These are phyloP conservation scores for Blastobotrys arbuscula DNA, from an alignment of 1,139 yeast species.

Conservation along the genomic window DNA sequence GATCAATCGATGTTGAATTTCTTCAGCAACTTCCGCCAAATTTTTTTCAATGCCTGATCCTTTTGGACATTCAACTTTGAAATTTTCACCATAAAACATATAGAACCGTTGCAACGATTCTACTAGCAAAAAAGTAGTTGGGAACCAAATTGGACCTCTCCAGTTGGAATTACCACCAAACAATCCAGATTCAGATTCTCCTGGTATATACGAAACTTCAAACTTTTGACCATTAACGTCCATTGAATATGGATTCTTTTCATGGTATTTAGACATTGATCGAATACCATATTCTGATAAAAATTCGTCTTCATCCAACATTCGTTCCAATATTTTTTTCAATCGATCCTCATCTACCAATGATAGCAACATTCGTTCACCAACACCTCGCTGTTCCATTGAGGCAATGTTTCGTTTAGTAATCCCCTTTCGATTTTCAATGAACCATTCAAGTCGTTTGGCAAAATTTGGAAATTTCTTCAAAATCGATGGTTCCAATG, in stretches of 20 bases:
- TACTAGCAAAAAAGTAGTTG: constrained; percentile 79
- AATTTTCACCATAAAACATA: constrained; percentile 80
- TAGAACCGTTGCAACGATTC: constrained; percentile 88
- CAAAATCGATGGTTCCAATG: constrained; percentile 81
- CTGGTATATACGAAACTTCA: constrained; percentile 77
- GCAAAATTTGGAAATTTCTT: constrained; percentile 79
- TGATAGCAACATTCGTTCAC: constrained; percentile 76
- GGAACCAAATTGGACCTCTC: constrained; percentile 99
- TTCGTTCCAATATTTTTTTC: constrained; percentile 65
- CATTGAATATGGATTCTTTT: constrained; percentile 82
- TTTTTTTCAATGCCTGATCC: constrained; percentile 79
- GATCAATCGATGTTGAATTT: constrained; percentile 81
- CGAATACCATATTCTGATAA: constrained; percentile 84
- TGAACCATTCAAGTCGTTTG: constrained; percentile 82
- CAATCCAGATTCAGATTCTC: constrained; percentile 91
- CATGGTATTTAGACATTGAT: constrained; percentile 83
- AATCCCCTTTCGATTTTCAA: constrained; percentile 62
- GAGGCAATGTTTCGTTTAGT: constrained; percentile 90
- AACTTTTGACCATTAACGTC: constrained; percentile 74
- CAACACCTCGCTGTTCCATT: constrained; percentile 78
- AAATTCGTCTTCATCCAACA: constrained; percentile 88
- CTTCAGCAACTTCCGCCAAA: constrained; percentile 90
- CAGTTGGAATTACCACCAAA: constrained; percentile 97
- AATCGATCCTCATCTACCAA: constrained; percentile 80
- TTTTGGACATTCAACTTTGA: constrained; percentile 86